phyloP scores from a whole-genome alignment of 108 stramenopile species.

The Mediolabrus comicus region DNA sequence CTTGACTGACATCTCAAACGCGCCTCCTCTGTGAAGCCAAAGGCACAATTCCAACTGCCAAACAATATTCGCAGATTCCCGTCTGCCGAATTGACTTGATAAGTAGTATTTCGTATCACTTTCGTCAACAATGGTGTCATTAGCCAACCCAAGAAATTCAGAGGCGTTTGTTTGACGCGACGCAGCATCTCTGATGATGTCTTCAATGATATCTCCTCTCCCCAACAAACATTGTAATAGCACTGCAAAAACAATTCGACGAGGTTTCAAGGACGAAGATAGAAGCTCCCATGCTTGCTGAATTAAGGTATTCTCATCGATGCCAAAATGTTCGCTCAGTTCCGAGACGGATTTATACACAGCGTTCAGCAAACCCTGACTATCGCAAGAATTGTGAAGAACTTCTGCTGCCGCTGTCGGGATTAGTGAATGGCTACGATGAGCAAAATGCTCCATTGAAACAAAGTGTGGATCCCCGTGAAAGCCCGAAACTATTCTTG shows the following conservation, averaged over 20 bases:
- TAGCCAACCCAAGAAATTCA: slow-evolving; percentile 52
- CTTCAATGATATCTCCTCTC: slow-evolving; percentile 68
- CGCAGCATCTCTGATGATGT: slow-evolving; percentile 63
- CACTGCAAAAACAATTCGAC: slow-evolving; percentile 54
- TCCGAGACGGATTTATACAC: slow-evolving; percentile 30
- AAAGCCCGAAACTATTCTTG: slow-evolving; percentile 50
- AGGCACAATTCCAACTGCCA: slow-evolving; percentile 85
- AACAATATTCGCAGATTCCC: slow-evolving; percentile 49
- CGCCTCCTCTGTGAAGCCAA: slow-evolving; percentile 82
- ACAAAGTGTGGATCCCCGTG: slow-evolving; percentile 47
- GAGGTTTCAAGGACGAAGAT: slow-evolving; percentile 30
- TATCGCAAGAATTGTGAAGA: slow-evolving; percentile 66
- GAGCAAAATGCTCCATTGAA: slow-evolving; percentile 21
- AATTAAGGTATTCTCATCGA: slow-evolving; percentile 43
- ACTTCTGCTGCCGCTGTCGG: slow-evolving; percentile 57
- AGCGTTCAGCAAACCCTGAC: slow-evolving; percentile 44
- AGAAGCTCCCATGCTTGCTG: slow-evolving; percentile 48
- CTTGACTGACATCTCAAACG: slow-evolving; percentile 57
- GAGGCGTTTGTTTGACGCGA: slow-evolving; percentile 45
- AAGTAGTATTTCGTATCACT: slow-evolving; percentile 35
- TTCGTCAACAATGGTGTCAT: slow-evolving; percentile 47
- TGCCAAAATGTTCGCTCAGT: slow-evolving; percentile 34
- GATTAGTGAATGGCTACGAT: slow-evolving; percentile 41
- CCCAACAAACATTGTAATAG: slow-evolving; percentile 53
- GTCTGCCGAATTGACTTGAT: slow-evolving; percentile 51